These are phyloP conservation scores for Acanthamoeba castellanii DNA, from an alignment of 208 protist genomes.

Conservation along the genomic window DNA sequence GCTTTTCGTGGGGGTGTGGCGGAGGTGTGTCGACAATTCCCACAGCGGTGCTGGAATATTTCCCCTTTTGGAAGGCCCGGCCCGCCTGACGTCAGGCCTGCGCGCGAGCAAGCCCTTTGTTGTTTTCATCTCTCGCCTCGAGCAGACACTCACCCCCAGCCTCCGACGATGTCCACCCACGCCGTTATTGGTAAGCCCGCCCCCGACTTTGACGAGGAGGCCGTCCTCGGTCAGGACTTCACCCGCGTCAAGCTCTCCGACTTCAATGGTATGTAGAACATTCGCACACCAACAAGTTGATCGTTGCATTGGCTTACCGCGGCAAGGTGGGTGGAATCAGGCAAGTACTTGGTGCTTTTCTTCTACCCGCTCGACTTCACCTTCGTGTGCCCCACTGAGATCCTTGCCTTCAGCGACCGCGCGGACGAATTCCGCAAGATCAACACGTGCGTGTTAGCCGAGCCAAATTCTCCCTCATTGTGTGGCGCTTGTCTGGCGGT, in stretches of 20 bases:
- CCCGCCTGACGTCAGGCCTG: too few species aligned
- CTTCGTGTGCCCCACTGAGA: conserved; percentile 98
- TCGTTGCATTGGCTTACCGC: neutral
- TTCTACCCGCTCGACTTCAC: conserved; percentile 98
- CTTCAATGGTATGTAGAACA: conserved; percentile 3
- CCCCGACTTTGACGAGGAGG: conserved; percentile 22
- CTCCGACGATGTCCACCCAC: neutral
- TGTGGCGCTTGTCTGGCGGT: too few species aligned
- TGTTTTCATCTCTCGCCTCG: neutral
- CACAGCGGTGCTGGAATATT: too few species aligned
- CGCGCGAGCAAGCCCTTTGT: neutral
- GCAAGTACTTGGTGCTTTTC: conserved; percentile 95
- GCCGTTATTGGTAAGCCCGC: neutral
- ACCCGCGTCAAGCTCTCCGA: conserved; percentile 35
- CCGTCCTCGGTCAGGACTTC: conserved; percentile 67
- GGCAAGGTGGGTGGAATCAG: conserved; percentile 31
- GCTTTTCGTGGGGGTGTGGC: too few species aligned
- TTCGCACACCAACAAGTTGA: neutral
- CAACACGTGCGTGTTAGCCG: conserved; percentile 87
- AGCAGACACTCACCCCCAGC: too few species aligned
- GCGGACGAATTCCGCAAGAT: conserved; percentile 92
- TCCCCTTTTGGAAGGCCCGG: too few species aligned
- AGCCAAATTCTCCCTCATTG: too few species aligned
- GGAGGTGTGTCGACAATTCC: too few species aligned
- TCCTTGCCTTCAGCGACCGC: conserved; percentile 96